Evolutionary conservation across 257 asterid species (phyloP), one percentile per base, ranked within the genome.

Genomic region (Salvia hispanica): DNA sequence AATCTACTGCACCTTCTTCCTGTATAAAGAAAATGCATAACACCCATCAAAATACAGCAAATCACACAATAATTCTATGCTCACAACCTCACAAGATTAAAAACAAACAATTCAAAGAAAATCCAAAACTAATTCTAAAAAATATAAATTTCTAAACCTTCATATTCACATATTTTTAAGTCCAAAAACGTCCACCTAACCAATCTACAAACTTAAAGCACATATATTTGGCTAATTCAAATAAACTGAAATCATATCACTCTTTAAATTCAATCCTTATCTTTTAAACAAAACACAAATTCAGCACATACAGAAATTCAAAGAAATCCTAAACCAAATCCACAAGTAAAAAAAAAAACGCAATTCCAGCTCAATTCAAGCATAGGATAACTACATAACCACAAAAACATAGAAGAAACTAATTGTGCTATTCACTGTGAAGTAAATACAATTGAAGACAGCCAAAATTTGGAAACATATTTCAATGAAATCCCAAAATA

Each of bases 41-140:
- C 3, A 58, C 54, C 6, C 16, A 48, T 77, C 52, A 76, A 56
- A 73, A 72, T 76, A 53, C 52, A 56, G 28, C 11, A 59, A 60
- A 46, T 33, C 28, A 50, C 53, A 33, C 28, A 2, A 2, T 7
- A 61, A 61, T 0, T 43, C 15, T 28, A 18, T 34, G 63, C 65
- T 34, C 37, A 50, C 18, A 36, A 46, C 13, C 45, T 44, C 46
- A 36, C 63, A 18, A 40, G 10, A 36, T 45, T 10, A 56, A 54
- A 13, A 31, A 37, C 62, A 25, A 46, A 25, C 46, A 69, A 50
- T 33, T 56, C 28, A n/a, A 13, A 34, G 28, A 54, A 13, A 21
- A 4, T 28, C 34, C 57, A 45, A 47, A 64, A 55, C 3, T 9
- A 15, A 52, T 52, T 46, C 15, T 2, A 36, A 36, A 36, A 36